Conservation (phyloP, 257 asterid species). For the Fraxinus pennsylvanica region DNA sequence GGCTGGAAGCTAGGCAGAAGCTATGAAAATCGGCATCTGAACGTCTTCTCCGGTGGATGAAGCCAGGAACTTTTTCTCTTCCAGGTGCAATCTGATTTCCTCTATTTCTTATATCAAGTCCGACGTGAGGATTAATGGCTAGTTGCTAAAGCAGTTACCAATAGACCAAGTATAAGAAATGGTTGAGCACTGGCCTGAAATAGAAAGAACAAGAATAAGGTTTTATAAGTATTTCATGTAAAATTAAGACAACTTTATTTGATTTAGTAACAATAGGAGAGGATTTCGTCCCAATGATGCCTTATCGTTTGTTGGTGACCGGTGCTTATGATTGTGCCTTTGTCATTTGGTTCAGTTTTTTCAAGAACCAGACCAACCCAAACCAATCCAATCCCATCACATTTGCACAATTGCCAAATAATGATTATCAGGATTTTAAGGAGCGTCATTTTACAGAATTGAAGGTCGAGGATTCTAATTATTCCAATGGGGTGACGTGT, state of each 20-base stretch:
- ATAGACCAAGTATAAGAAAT: constrained; percentile 81
- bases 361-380: not conserved
- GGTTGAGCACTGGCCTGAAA: constrained; percentile 98
- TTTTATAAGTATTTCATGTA: not conserved
- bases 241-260: not conserved
- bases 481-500: not conserved
- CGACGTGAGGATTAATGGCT: constrained; percentile 49
- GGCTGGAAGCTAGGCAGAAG: not conserved
- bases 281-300: not conserved
- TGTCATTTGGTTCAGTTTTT: not conserved
- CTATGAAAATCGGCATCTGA: not conserved
- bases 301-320: not conserved
- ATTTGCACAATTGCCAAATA: not conserved
- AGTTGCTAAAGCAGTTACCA: constrained; percentile 90
- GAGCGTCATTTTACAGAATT: not conserved
- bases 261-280: not conserved
- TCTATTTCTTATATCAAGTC: constrained; percentile 11
- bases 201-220: not conserved
- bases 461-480: not conserved
- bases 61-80: not conserved
- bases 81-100: constrained; percentile 3
- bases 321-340: not conserved
- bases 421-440: not conserved
- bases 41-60: not conserved
- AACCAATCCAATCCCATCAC: not conserved